A percentile compares a stretch with the other conserved stretches of the same genome.
Conservation (phyloP, 2,329 filamentous ascomycete species). For the Ophiocordyceps sinensis region DNA sequence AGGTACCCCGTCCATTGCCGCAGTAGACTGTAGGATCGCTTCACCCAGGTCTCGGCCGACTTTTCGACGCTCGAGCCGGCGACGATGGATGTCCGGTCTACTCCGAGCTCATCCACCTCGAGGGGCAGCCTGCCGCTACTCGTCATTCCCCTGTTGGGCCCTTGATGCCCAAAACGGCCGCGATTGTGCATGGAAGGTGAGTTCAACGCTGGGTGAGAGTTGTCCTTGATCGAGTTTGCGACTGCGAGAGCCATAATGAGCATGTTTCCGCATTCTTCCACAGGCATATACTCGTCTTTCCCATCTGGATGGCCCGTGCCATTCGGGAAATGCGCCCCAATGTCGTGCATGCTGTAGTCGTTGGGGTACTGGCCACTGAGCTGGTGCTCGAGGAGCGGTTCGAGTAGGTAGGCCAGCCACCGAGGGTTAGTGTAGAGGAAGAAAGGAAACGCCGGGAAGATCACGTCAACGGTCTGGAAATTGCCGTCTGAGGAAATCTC, state of each 20-base stretch:
- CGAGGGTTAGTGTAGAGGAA: slow-evolving; percentile 64
- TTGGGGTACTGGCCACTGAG: slow-evolving; percentile 52
- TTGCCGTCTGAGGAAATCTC: slow-evolving; percentile 81
- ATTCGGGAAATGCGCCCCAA: slow-evolving; percentile 60
- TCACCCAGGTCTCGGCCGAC: slow-evolving; percentile 23
- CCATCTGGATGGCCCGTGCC: slow-evolving; percentile 60
- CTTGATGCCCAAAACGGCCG: not conserved
- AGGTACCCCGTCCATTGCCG: slow-evolving; percentile 65
- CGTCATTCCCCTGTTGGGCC: not conserved
- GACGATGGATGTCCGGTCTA: not conserved
- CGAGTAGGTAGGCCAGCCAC: slow-evolving; percentile 40
- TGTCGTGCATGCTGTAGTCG: slow-evolving; percentile 61
- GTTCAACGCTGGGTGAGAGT: slow-evolving; percentile 21
- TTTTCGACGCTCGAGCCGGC: slow-evolving; percentile 25
- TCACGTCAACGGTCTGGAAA: slow-evolving; percentile 72
- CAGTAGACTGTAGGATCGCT: slow-evolving; percentile 51
- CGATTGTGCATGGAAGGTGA: not conserved
- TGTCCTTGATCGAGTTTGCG: slow-evolving; percentile 58
- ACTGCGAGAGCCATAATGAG: slow-evolving; percentile 66
- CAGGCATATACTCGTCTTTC: slow-evolving; percentile 59
- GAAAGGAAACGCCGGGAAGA: slow-evolving; percentile 69
- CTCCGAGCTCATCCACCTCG: not conserved
- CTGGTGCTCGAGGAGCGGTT: slow-evolving; percentile 51
- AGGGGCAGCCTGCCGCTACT: not conserved
- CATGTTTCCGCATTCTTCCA: slow-evolving; percentile 64